Base-by-base conservation (phyloP, 257 asterid genomes). In the Solanum sejunctum region DNA sequence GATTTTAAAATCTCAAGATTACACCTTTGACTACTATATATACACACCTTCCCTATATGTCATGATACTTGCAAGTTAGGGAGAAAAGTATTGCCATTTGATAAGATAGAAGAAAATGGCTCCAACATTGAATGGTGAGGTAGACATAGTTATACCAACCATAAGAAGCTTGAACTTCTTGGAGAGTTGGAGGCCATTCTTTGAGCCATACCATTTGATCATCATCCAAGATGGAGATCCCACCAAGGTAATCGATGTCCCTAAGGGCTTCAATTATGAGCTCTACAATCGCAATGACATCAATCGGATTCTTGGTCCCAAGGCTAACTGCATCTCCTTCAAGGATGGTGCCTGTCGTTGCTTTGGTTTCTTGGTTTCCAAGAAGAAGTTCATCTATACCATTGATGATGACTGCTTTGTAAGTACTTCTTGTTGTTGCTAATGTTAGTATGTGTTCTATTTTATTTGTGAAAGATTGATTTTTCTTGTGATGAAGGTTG, bases 191-290 rank as follows among this genome's bases (percentile, higher is more conserved):
- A 87, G 92, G 83, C 90, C 92, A 21, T 89, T 88, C 80, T 86
- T 89, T 72, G 85, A 89, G 84, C 88, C 89, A 28, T 90, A 88
- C 82, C 91, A 90, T 85, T 82, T 90, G 85, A 90, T 90, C 85
- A 90, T 90, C 32, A 88, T 90, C 5, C 92, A 90, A 84, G 92
- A 90, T 75, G 91, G 92, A 6, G 91, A 90, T 56, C 91, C 91
- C 3, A 82, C 66, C 32, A 88, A 81, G 69, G 84, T 60, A 7
- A 88, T 90, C n/a, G 80, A 85, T 51, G 91, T 90, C 47, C 92
- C 92, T 2, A 69, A 90, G 21, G 92, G 92, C 21, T 90, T 86
- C 84, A 89, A 90, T 41, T 90, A 88, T 49, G 92, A 90, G 52
- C 91, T 90, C 41, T 88, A 85, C 52, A 90, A 88, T 66, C 84